Percentiles rank a stretch among this genome's conserved stretches.
Evolutionary conservation across 2,329 filamentous ascomycete genomes (phyloP).

Genomic region (Mycosphaerella sp.): DNA sequence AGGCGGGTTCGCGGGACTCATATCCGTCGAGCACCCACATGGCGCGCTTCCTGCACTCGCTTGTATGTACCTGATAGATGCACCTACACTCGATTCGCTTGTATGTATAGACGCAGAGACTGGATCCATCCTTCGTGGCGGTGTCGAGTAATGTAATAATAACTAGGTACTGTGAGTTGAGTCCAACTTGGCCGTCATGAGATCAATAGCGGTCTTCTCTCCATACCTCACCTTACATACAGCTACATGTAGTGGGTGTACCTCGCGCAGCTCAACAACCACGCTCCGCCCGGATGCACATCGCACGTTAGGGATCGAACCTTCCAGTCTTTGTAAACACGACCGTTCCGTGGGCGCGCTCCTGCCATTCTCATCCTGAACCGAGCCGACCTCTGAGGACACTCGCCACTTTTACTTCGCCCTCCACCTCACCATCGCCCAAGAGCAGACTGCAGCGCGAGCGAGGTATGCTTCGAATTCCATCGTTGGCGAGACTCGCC

Average conservation of each 20-base stretch:
- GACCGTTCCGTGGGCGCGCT: neutral
- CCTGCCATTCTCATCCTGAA: neutral
- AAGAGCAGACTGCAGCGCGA: too few species aligned
- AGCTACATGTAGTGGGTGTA: too few species aligned
- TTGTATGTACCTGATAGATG: too few species aligned
- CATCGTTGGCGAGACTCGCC: neutral
- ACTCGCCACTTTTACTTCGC: neutral
- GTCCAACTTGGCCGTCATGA: neutral
- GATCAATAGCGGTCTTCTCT: too few species aligned
- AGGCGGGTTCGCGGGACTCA: neutral
- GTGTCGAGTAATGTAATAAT: neutral
- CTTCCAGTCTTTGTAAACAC: neutral
- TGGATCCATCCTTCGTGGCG: neutral
- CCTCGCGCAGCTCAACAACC: too few species aligned
- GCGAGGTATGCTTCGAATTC: neutral
- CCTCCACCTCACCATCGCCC: neutral
- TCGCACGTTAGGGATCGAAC: neutral
- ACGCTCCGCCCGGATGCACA: neutral
- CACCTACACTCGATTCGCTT: too few species aligned
- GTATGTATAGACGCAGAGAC: neutral
- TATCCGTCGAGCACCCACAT: neutral
- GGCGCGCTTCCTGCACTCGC: neutral
- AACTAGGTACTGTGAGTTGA: neutral
- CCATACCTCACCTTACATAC: too few species aligned
- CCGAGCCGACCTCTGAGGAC: neutral